These are phyloP conservation scores for Phylloporus scabripes DNA, from an alignment of 768 basidiomycete species.

Conservation along the genomic window DNA sequence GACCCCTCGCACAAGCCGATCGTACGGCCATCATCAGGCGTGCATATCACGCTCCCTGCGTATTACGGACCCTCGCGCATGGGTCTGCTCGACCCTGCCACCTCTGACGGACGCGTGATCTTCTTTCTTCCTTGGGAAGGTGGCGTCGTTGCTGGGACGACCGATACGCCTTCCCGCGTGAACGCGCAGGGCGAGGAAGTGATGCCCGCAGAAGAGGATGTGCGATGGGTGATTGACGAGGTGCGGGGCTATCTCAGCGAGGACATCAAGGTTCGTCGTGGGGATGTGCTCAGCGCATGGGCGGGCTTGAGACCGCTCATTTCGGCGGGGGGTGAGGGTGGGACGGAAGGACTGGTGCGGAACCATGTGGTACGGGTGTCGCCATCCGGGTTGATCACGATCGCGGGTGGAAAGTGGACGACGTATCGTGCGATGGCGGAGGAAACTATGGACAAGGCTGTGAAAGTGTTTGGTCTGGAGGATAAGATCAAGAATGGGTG, in stretches of 20 bases:
- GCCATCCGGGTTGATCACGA: conserved; percentile 79
- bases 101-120: conserved; percentile 94
- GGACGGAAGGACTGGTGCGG: conserved; percentile 84
- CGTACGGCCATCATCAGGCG: conserved; percentile 87
- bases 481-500: conserved; percentile 53
- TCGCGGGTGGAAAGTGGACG: conserved; percentile 98
- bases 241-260: conserved; percentile 83
- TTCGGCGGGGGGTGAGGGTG: conserved; percentile 63
- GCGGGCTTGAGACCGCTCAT: conserved; percentile 88
- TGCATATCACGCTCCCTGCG: conserved; percentile 94
- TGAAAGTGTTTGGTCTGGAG: conserved; percentile 69
- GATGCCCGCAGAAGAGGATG: conserved; percentile 85
- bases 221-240: conserved; percentile 95
- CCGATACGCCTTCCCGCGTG: conserved; percentile 76
- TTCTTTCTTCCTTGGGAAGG: conserved; percentile 99
- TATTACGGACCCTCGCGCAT: conserved; percentile 95
- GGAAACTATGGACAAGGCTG: conserved; percentile 86
- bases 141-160: conserved; percentile 95
- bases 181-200: conserved; percentile 55
- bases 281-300: conserved; percentile 96
- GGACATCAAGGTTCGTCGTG: conserved; percentile 90
- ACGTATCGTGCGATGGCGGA: conserved; percentile 95
- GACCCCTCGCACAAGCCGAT: conserved; percentile 74
- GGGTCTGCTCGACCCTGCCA: conserved; percentile 93
- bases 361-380: conserved; percentile 90